A percentile compares a stretch with the other conserved stretches of the same genome.
These are phyloP conservation scores for Solanum medicagineum DNA, from an alignment of 257 asterid species.

Conservation along the genomic window DNA sequence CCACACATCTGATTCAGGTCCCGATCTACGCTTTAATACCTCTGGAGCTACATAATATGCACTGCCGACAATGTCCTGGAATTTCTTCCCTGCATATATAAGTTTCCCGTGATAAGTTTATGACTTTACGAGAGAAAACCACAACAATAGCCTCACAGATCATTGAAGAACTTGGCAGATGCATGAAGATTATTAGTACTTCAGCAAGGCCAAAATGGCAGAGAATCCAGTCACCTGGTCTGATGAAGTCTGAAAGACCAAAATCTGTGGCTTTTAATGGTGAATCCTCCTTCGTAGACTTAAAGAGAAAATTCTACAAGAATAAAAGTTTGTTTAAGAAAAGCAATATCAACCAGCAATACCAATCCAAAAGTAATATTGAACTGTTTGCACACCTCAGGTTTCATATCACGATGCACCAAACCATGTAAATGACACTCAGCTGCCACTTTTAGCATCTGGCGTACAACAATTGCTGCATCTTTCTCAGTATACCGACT, in stretches of 20 bases:
- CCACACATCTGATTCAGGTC: constrained; percentile 99
- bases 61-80: constrained; percentile 96
- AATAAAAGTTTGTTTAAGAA: constrained; percentile 5
- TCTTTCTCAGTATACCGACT: constrained; percentile 97
- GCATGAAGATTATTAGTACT: background rate
- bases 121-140: background rate
- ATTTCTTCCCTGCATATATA: constrained; percentile 53
- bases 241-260: constrained; percentile 95
- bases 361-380: background rate
- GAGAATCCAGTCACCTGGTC: constrained; percentile 58
- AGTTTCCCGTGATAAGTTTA: background rate
- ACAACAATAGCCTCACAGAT: background rate
- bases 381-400: constrained; percentile 51
- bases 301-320: constrained; percentile 75
- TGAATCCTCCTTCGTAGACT: constrained; percentile 81
- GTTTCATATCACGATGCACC: constrained; percentile 99
- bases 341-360: constrained; percentile 6
- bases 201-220: background rate
- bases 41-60: constrained; percentile 99
- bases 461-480: constrained; percentile 93
- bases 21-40: constrained; percentile 90
- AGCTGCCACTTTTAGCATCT: constrained; percentile 98
- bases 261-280: constrained; percentile 92
- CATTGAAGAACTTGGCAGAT: background rate
- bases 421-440: constrained; percentile 97